These are phyloP conservation scores for Volvox africanus DNA, from an alignment of 139 green algal species.

Conservation along the genomic window DNA sequence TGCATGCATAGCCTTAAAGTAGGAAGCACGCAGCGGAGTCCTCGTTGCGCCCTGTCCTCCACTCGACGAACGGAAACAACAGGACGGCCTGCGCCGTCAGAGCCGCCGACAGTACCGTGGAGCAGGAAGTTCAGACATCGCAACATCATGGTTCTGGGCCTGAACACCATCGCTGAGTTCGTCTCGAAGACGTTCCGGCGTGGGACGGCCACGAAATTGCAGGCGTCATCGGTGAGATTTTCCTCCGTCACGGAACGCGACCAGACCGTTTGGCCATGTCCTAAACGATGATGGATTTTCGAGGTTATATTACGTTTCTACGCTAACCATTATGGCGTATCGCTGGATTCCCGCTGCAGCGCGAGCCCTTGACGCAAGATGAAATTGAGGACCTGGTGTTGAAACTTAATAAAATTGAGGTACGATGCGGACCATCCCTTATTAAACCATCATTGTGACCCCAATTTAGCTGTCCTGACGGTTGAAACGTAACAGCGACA, in stretches of 20 bases:
- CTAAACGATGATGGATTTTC: too few species aligned
- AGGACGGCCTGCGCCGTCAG: not conserved
- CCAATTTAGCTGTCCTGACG: too few species aligned
- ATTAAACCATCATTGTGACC: too few species aligned
- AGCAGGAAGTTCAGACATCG: not conserved
- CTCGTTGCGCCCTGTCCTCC: not conserved
- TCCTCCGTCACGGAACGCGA: not conserved
- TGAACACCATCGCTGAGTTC: slow-evolving; percentile 39
- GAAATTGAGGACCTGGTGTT: slow-evolving; percentile 91
- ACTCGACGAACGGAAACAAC: not conserved
- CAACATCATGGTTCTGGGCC: slow-evolving; percentile 21
- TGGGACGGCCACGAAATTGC: not conserved
- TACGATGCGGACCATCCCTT: not conserved
- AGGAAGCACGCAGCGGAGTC: slow-evolving; percentile 23
- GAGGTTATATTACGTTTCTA: too few species aligned
- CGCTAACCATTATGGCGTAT: too few species aligned
- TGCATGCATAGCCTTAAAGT: slow-evolving; percentile 22
- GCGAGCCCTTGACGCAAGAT: slow-evolving; percentile 73
- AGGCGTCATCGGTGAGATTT: slow-evolving; percentile 29
- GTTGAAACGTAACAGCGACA: too few species aligned
- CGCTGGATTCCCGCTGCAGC: slow-evolving; percentile 25
- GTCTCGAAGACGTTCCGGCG: slow-evolving; percentile 31
- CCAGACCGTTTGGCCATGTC: too few species aligned
- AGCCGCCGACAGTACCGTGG: not conserved
- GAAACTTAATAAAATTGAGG: slow-evolving; percentile 92